Percentiles rank a stretch among this genome's conserved stretches.
Evolutionary conservation across 2,329 filamentous ascomycete species (phyloP).

Genomic region (Nemania diffusa): DNA sequence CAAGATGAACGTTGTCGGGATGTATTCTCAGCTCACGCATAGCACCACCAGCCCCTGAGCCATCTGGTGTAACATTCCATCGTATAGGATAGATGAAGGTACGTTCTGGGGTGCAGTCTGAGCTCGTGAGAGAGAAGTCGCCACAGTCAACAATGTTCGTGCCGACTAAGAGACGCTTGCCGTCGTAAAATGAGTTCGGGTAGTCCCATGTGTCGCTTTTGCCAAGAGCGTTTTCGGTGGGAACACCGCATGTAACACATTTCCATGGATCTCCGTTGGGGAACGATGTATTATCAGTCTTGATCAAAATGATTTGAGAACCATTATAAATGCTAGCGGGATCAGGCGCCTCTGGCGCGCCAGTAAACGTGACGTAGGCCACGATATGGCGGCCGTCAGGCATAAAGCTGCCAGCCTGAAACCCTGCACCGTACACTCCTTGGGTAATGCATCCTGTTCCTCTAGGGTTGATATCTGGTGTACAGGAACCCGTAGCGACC

Average conservation of each 20-base stretch:
- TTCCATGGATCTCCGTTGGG: slow-evolving; percentile 17
- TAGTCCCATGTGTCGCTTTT: slow-evolving; percentile 12
- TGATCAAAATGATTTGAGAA: slow-evolving; percentile 17
- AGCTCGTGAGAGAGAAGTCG: too few relatives aligned
- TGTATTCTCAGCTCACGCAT: slow-evolving; percentile 17
- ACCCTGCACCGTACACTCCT: too few relatives aligned
- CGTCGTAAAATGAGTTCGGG: slow-evolving; percentile 12
- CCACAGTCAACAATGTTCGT: too few relatives aligned
- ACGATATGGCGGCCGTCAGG: slow-evolving; percentile 13
- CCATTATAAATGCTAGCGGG: slow-evolving; percentile 17
- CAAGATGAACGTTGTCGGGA: slow-evolving; percentile 13
- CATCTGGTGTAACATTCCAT: slow-evolving; percentile 9
- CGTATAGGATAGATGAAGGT: slow-evolving; percentile 16
- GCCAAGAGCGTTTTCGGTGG: neutral
- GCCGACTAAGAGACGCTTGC: too few relatives aligned
- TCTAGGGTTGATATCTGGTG: slow-evolving; percentile 6
- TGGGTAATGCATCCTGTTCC: slow-evolving; percentile 18
- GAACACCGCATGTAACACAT: slow-evolving; percentile 16
- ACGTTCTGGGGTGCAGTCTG: too few relatives aligned
- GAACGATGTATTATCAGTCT: slow-evolving; percentile 6
- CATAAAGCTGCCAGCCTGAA: slow-evolving; percentile 22
- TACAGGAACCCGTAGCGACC: too few relatives aligned
- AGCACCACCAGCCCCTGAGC: slow-evolving; percentile 8
- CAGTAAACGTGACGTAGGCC: slow-evolving; percentile 10
- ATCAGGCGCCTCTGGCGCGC: slow-evolving; percentile 8